phyloP scores from a whole-genome alignment of 1,284 basidiomycete species.

The Mycosarcoma mackinlayi region DNA sequence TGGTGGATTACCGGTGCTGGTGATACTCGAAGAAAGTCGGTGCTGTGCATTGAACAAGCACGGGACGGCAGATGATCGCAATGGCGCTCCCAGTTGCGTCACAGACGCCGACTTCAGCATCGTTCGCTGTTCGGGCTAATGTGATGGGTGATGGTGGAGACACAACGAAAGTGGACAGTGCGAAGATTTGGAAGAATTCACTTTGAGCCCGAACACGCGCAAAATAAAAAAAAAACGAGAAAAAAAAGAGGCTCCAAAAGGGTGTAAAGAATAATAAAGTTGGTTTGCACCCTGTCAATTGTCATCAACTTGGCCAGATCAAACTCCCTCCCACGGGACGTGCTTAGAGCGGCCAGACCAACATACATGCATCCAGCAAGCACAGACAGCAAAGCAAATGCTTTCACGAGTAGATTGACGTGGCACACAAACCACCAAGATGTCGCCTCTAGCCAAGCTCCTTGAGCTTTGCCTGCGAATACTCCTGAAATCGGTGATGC shows the following conservation, averaged over 20 bases:
- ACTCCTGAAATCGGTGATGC: slow-evolving; percentile 23
- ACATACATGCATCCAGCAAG: no score
- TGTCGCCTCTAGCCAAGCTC: slow-evolving; percentile 12
- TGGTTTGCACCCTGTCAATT: no score
- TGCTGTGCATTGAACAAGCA: neutral
- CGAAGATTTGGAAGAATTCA: neutral
- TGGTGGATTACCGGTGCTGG: no score
- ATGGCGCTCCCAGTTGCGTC: neutral
- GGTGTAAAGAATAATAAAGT: no score
- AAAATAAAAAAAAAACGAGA: no score
- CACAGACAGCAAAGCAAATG: neutral
- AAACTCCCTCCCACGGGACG: no score
- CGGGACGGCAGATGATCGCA: neutral
- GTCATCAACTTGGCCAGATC: no score
- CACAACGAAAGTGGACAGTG: neutral
- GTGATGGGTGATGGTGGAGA: neutral
- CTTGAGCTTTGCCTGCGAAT: slow-evolving; percentile 29
- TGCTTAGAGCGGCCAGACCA: no score
- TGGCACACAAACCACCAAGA: neutral
- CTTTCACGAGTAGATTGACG: neutral
- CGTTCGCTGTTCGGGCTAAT: neutral
- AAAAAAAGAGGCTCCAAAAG: no score
- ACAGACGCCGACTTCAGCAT: neutral
- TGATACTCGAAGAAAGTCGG: no score
- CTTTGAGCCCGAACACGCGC: no score